These are phyloP conservation scores for Eustoma russellianum DNA, from an alignment of 257 asterid species.

Conservation along the genomic window DNA sequence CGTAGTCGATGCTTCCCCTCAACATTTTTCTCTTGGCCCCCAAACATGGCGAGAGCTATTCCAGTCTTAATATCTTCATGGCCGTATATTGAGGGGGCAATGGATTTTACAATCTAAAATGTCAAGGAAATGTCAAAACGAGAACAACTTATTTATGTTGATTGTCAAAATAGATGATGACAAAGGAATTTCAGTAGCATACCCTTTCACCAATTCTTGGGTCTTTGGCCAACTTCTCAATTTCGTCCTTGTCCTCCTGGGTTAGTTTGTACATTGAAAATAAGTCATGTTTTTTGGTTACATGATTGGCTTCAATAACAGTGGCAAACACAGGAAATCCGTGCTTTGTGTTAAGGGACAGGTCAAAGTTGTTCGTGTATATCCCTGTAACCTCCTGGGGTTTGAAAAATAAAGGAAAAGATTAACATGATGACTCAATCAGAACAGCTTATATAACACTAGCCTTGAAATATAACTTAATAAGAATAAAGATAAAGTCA, in stretches of 20 bases:
- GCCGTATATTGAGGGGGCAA: constrained; percentile 96
- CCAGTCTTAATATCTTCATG: constrained; percentile 98
- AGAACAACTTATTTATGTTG: not conserved
- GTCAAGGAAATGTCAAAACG: not conserved
- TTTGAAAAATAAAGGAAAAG: not conserved
- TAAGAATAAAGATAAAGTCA: not conserved
- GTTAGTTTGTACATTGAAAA: constrained; percentile 97
- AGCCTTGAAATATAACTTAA: not conserved
- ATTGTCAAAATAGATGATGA: not conserved
- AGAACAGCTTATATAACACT: not conserved
- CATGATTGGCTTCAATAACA: constrained; percentile 92
- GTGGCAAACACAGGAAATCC: constrained; percentile 99
- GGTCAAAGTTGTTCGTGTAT: constrained; percentile 90
- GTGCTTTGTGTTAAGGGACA: constrained; percentile 92
- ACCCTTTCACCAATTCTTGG: constrained; percentile 94
- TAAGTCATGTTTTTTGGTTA: constrained; percentile 92
- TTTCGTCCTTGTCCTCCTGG: constrained; percentile 96
- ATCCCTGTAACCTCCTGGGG: constrained; percentile 95
- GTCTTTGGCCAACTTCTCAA: constrained; percentile 90
- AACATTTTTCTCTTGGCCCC: constrained; percentile 96
- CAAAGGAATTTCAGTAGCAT: constrained; percentile 11
- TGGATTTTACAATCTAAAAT: constrained; percentile 69
- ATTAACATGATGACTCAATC: not conserved
- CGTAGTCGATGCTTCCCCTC: constrained; percentile 88
- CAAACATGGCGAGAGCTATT: constrained; percentile 94